Evolutionary conservation across 106 monocot genomes (phyloP).

Genomic region (Dioscorea zingiberensis): DNA sequence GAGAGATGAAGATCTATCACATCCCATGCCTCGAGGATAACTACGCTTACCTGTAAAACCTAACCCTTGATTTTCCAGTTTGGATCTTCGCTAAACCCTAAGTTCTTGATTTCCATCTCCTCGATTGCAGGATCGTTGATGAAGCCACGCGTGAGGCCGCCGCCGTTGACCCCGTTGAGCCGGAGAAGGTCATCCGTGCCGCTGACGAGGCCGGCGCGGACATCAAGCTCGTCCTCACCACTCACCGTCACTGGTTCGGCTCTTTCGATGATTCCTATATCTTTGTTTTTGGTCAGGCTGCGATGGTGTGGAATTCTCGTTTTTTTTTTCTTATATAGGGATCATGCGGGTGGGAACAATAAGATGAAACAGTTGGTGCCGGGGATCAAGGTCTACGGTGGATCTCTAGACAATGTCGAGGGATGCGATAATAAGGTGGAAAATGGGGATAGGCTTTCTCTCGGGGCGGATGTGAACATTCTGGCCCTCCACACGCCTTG

Average conservation of each 20-base stretch:
- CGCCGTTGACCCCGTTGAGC: constrained; percentile 92
- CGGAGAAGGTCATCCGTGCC: constrained; percentile 63
- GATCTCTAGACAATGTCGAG: constrained; percentile 64
- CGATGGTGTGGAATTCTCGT: not conserved
- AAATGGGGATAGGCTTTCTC: constrained; percentile 65
- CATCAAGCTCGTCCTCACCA: constrained; percentile 82
- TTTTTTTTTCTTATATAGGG: constrained; percentile 33
- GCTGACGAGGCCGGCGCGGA: constrained; percentile 61
- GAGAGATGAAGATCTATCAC: constrained; percentile 66
- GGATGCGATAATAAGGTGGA: constrained; percentile 81
- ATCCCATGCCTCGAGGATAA: constrained; percentile 89
- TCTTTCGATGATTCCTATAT: not conserved
- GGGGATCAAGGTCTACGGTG: constrained; percentile 81
- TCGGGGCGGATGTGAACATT: constrained; percentile 56
- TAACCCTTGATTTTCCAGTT: not conserved
- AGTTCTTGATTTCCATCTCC: not conserved
- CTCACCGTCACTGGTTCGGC: constrained; percentile 85
- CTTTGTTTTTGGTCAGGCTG: not conserved
- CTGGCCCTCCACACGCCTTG: constrained; percentile 88
- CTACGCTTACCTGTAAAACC: constrained; percentile 75
- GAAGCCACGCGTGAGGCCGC: constrained; percentile 70
- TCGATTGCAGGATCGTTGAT: constrained; percentile 57
- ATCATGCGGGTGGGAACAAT: constrained; percentile 95
- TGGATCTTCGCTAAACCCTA: not conserved
- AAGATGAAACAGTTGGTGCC: constrained; percentile 68